Base-by-base conservation (phyloP, 2,329 filamentous ascomycete genomes). In the Elsinoe australis region DNA sequence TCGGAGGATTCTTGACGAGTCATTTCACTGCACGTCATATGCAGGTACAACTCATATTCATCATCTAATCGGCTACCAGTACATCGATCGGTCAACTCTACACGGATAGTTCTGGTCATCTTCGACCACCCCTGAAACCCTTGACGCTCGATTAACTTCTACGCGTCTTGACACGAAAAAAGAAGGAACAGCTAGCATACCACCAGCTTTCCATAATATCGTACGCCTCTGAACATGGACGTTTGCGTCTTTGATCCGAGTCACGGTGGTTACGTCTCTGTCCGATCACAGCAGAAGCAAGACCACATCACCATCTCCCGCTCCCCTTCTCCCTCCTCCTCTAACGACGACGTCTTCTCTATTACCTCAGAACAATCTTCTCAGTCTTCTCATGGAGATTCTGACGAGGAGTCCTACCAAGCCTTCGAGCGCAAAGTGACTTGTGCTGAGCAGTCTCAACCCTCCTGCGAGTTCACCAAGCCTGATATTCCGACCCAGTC, bases 401-500 rank as follows among this genome's bases (percentile, higher is more conserved):
- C 45, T 17, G 45, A 48, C 24, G 45, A 48, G 22, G 45, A 48
- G 22, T 31, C 24, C 21, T 48, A 38, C 24, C 39, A 44, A 24
- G 39, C 39, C 19, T 44, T 44, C 17, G 39, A 44, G 39, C 39
- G 39, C 22, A 44, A 44, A 24, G 39, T 44, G 22, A 48, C 34
- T 17, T 39, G 46, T 29, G 32, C 46, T 31, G 24, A 39, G n/a
- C 47, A 26, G 39, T 32, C 9, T 42, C 31, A n/a, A 14, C 51
- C 21, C 22, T 10, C 3, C 18, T 49, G 14, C 28, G 18, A 32
- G 34, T 39, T 21, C 45, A 53, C 22, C 12, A 29, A 31, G 22
- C 39, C 39, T 44, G 21, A 26, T 49, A 67, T 70, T 41, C 66
- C 74, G 68, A 82, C 35, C 74, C 81, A 28, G 64, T 7, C 15